Percentiles rank a stretch among this genome's conserved stretches.
Evolutionary conservation across 768 basidiomycete species (phyloP).

Genomic region (Tricholomella constricta): DNA sequence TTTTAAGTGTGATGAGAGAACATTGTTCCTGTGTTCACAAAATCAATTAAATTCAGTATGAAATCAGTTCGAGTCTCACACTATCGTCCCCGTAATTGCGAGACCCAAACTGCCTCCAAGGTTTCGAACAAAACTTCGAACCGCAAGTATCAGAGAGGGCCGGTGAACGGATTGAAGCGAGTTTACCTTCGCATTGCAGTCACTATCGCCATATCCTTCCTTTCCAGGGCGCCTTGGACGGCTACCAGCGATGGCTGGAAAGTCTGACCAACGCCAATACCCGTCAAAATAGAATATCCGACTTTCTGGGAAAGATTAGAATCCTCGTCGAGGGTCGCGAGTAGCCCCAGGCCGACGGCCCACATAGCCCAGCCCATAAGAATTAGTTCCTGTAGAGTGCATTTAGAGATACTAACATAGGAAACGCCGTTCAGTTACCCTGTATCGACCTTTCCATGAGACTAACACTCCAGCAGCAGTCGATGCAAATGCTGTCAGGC

Average conservation of each 20-base stretch:
- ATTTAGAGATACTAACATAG: background rate
- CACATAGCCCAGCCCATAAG: conserved; percentile 23
- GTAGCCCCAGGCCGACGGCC: conserved; percentile 20
- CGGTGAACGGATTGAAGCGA: background rate
- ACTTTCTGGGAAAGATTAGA: conserved; percentile 19
- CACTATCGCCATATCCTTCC: conserved; percentile 25
- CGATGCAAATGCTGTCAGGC: conserved; percentile 12
- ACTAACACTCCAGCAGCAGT: conserved; percentile 45
- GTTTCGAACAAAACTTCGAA: conserved; percentile 21
- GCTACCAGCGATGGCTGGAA: conserved; percentile 25
- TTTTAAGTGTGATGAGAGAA: conserved; percentile 10
- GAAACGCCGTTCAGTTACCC: conserved; percentile 24
- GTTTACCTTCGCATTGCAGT: conserved; percentile 20
- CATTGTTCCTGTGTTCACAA: conserved; percentile 11
- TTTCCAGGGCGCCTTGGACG: conserved; percentile 22
- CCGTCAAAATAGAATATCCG: conserved; percentile 21
- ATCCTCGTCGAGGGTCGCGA: conserved; percentile 18
- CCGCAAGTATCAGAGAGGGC: background rate
- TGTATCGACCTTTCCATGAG: conserved; percentile 51
- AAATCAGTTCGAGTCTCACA: conserved; percentile 8
- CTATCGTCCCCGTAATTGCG: conserved; percentile 20
- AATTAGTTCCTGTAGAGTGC: conserved; percentile 18
- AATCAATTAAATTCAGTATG: background rate
- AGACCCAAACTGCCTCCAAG: conserved; percentile 24
- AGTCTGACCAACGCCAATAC: conserved; percentile 24